Evolutionary conservation across 352 stramenopile species (phyloP).

Genomic region (Phytophthora fragariae): DNA sequence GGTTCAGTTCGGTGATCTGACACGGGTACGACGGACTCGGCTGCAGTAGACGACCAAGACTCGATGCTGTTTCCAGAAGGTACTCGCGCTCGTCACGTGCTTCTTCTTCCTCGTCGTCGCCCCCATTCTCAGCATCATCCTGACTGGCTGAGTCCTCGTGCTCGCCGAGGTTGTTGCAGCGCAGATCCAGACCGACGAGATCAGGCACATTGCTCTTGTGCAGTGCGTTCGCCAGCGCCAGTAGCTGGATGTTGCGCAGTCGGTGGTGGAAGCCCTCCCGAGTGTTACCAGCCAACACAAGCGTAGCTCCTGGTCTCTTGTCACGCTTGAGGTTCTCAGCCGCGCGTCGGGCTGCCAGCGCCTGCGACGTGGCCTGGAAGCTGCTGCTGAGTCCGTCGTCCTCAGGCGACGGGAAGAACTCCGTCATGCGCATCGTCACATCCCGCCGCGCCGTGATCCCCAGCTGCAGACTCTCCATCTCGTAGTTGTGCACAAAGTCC

Average conservation of each 20-base stretch:
- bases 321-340: conserved; percentile 14
- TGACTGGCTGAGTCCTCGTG: conserved; percentile 30
- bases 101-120: conserved; percentile 29
- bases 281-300: conserved; percentile 64
- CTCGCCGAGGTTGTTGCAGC: conserved; percentile 65
- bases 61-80: conserved; percentile 53
- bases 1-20: conserved; percentile 58
- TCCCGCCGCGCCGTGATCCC: conserved; percentile 71
- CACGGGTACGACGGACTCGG: conserved; percentile 57
- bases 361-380: conserved; percentile 57
- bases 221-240: conserved; percentile 57
- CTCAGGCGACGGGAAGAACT: conserved; percentile 53
- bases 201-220: conserved; percentile 57
- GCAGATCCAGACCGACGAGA: conserved; percentile 55
- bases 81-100: conserved; percentile 47
- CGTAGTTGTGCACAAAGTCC: conserved; percentile 75
- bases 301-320: conserved; percentile 10
- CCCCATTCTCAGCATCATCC: conserved; percentile 25
- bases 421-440: conserved; percentile 52
- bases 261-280: conserved; percentile 65
- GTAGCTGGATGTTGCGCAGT: conserved; percentile 73
- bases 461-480: conserved; percentile 80
- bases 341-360: conserved; percentile 50
- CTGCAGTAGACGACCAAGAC: conserved; percentile 58
- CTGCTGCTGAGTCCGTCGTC: conserved; percentile 37